Evolutionary conservation across 192 early-diverging fungal genomes (phyloP).

Genomic region (Cladochytrium replicatum): DNA sequence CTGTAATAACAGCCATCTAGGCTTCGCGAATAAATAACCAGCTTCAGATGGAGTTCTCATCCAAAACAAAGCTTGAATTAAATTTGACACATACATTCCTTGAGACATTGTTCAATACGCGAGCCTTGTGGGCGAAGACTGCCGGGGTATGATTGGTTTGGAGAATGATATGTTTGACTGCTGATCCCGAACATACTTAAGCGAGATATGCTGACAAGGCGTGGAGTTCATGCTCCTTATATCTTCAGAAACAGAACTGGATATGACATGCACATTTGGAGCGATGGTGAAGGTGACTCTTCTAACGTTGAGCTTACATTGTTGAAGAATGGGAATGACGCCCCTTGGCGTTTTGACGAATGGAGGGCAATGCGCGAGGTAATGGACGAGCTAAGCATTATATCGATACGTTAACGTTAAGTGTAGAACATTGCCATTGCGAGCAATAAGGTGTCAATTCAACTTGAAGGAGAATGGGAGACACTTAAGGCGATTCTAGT

Average conservation of each 20-base stretch:
- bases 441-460: constrained; percentile 76
- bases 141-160: not conserved
- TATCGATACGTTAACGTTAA: not conserved
- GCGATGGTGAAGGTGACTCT: constrained; percentile 32
- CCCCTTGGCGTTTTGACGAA: constrained; percentile 95
- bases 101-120: constrained; percentile 27
- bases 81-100: constrained; percentile 75
- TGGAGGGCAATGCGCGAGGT: constrained; percentile 89
- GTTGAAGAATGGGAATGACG: constrained; percentile 59
- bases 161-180: not conserved
- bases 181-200: not conserved
- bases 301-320: constrained; percentile 58
- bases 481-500: constrained; percentile 80
- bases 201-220: constrained; percentile 8
- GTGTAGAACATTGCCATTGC: constrained; percentile 31
- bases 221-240: constrained; percentile 60
- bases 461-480: constrained; percentile 86
- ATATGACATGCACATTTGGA: constrained; percentile 83
- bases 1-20: too few species aligned
- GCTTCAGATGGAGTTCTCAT: constrained; percentile 63
- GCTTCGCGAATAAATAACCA: too few species aligned
- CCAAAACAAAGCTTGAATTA: constrained; percentile 65
- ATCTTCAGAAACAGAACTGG: constrained; percentile 85
- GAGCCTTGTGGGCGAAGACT: constrained; percentile 14
- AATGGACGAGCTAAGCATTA: constrained; percentile 5